phyloP scores from a whole-genome alignment of 2,329 filamentous ascomycete genomes.

The Aspergillus carbonarius region DNA sequence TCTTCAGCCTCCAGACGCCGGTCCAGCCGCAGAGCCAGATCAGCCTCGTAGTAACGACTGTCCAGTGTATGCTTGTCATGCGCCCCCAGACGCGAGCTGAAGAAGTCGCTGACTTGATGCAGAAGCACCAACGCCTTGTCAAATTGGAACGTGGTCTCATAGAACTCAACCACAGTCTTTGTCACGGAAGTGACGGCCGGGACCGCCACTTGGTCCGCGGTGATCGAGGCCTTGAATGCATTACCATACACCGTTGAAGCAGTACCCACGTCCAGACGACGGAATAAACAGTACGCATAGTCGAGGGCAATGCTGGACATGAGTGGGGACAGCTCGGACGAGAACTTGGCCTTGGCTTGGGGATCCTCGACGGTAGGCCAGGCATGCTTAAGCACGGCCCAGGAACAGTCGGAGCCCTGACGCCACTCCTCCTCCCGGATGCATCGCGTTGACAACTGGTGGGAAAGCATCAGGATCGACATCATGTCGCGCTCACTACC shows the following conservation, averaged over 20 bases:
- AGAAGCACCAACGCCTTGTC: slow-evolving; percentile 32
- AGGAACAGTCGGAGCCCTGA: slow-evolving; percentile 28
- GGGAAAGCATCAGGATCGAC: slow-evolving; percentile 30
- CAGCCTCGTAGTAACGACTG: slow-evolving; percentile 50
- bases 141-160: slow-evolving; percentile 39
- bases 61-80: slow-evolving; percentile 48
- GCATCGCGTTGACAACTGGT: slow-evolving; percentile 33
- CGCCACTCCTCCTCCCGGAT: slow-evolving; percentile 34
- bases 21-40: slow-evolving; percentile 46
- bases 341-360: slow-evolving; percentile 30
- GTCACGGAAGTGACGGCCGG: slow-evolving; percentile 32
- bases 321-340: slow-evolving; percentile 30
- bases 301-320: slow-evolving; percentile 34
- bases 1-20: slow-evolving; percentile 33
- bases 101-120: slow-evolving; percentile 34
- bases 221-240: slow-evolving; percentile 33
- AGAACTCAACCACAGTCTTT: slow-evolving; percentile 39
- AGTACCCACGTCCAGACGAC: slow-evolving; percentile 30
- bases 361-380: slow-evolving; percentile 34
- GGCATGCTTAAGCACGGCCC: slow-evolving; percentile 32
- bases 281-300: slow-evolving; percentile 36
- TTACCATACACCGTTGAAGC: slow-evolving; percentile 35
- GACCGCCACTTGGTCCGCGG: slow-evolving; percentile 33
- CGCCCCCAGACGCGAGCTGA: slow-evolving; percentile 30
- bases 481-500: slow-evolving; percentile 21